A percentile compares a stretch with the other conserved stretches of the same genome.
Conservation (phyloP, 202 grass and related monocot genomes). For the Saccharum hybrid region DNA sequence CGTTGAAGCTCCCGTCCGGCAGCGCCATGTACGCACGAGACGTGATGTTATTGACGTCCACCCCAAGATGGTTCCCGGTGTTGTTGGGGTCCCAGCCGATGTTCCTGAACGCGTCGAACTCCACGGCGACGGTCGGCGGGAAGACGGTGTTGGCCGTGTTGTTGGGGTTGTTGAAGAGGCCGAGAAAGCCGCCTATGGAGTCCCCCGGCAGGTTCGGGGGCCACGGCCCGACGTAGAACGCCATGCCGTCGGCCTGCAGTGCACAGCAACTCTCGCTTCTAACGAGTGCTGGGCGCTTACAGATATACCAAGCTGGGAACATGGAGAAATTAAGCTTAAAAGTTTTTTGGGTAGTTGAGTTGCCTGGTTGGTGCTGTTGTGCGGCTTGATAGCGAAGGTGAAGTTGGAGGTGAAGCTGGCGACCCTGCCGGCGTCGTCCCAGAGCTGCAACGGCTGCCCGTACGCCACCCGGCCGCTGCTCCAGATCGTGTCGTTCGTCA, state of each 20-base stretch:
- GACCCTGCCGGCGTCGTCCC: conserved; percentile 40
- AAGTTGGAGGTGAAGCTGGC: conserved; percentile 65
- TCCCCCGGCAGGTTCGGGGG: not conserved
- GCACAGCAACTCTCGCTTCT: too few species aligned
- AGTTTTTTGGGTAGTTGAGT: too few species aligned
- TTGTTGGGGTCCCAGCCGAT: conserved; percentile 28
- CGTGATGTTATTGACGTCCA: conserved; percentile 38
- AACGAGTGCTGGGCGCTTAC: too few species aligned
- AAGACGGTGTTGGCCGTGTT: not conserved
- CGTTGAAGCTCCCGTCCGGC: conserved; percentile 11
- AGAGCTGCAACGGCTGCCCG: conserved; percentile 25
- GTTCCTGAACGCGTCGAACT: conserved; percentile 54
- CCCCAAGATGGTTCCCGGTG: conserved; percentile 33
- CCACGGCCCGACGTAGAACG: conserved; percentile 53
- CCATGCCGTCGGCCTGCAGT: conserved; percentile 47
- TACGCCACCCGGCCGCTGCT: conserved; percentile 52
- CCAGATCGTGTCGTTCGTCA: conserved; percentile 26
- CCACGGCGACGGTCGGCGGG: conserved; percentile 44
- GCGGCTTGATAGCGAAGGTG: conserved; percentile 35
- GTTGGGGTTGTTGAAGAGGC: conserved; percentile 24
- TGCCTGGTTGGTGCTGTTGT: not conserved
- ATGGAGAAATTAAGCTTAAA: too few species aligned
- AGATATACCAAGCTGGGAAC: too few species aligned
- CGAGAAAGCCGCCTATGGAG: conserved; percentile 36
- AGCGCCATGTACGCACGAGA: not conserved